These are phyloP conservation scores for Casaregolazyma suthepensis DNA, from an alignment of 1,139 yeast genomes.

Conservation along the genomic window DNA sequence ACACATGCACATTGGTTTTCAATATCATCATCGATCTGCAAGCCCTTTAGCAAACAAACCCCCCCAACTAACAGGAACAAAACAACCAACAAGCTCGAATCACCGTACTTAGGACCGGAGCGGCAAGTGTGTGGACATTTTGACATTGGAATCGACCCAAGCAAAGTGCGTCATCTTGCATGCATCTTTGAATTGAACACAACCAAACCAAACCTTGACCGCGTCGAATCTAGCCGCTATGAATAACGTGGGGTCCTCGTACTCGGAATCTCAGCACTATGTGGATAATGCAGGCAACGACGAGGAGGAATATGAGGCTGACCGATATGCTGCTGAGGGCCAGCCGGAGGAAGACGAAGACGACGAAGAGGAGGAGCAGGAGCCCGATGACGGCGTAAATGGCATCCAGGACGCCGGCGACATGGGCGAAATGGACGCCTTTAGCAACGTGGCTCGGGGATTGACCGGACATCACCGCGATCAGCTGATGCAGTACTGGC, in stretches of 20 bases:
- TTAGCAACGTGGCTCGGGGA: slow-evolving; percentile 92
- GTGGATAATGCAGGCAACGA: slow-evolving; percentile 1
- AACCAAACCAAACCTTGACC: neutral
- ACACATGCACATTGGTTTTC: neutral
- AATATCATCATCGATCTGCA: neutral
- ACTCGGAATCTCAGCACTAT: slow-evolving; percentile 5
- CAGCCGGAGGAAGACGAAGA: slow-evolving; percentile 8
- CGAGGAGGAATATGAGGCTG: slow-evolving; percentile 3
- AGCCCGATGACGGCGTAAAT: neutral
- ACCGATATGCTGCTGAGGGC: slow-evolving; percentile 5
- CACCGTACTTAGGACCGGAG: neutral
- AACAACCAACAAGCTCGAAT: neutral
- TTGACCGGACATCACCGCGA: slow-evolving; percentile 75
- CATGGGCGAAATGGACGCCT: slow-evolving; percentile 29
- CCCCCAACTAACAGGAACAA: neutral
- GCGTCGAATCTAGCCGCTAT: neutral
- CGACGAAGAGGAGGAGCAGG: slow-evolving; percentile 1
- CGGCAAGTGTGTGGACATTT: neutral
- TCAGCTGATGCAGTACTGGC: slow-evolving; percentile 95
- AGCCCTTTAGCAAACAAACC: neutral
- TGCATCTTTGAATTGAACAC: neutral
- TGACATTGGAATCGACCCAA: neutral
- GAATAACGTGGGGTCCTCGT: slow-evolving; percentile 1
- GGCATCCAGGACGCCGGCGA: slow-evolving; percentile 7
- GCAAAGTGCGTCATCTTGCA: neutral